Evolutionary conservation across 2,329 filamentous ascomycete species (phyloP), one percentile per base, ranked within the genome.

Genomic region (Fusarium marasasianum): DNA sequence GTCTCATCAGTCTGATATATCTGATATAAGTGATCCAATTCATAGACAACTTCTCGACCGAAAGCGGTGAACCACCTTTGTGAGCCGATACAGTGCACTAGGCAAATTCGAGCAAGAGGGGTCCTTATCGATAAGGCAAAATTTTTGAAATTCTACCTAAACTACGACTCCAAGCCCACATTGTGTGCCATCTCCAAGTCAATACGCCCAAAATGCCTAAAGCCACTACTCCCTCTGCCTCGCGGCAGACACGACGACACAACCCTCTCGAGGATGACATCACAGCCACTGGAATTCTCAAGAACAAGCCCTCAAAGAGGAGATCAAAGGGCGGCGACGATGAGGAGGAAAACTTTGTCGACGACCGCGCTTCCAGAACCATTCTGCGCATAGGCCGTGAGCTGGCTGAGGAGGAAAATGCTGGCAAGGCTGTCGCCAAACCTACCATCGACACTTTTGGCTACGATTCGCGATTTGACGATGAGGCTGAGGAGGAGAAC

Each of bases 241-340:
- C 82, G 75, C 90, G 87, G 80, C 87, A 87, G 76, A 87, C 87
- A 69, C 91, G 92, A 79, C 91, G 94, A 74, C 96, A 98, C 84
- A 97, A 97, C 77, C 95, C 96, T 45, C 92, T 99, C 69, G 93
- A 96, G 78, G 93, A 97, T 80, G 96, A 98, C 79, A 88, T 98
- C 80, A 84, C 92, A 77, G 87, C 94, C 76, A 88, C 91, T 66
- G 88, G 92, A 69, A 86, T 91, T 75, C 82, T 96, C 79, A 90
- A 95, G 85, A 91, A 91, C 81, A 91, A 95, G 87, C 87, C 90
- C 37, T 91, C 91, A 76, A 94, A 94, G 85, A 88, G 88, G 76
- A 92, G 91, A 82, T 86, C 87, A 74, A 93, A 91, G 82, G 88
- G 86, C 57, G 87, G 86, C 59, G 89, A 87, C 57, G 89, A 89